Base-by-base conservation (phyloP, 2,329 filamentous ascomycete species). In the Claviceps quebecensis region DNA sequence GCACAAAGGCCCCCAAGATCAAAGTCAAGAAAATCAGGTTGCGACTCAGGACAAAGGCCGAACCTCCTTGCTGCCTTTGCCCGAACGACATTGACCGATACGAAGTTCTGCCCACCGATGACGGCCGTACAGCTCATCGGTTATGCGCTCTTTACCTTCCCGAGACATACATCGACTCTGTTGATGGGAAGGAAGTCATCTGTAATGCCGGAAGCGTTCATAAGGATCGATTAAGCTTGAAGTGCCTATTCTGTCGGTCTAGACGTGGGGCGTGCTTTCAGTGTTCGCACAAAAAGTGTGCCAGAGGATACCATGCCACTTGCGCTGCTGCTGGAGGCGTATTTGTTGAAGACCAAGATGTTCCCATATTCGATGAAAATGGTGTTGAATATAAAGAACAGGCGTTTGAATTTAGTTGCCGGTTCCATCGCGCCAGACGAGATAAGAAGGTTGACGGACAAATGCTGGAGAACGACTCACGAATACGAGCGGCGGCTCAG, bases 211-310 rank as follows among this genome's bases (percentile, higher is more conserved):
- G 79, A n/a, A 80, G 80, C 54, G 89, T 97, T 57, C 83, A 86
- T 63, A 91, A 93, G 65, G 87, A 86, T 52, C 86, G 91, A 19
- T 72, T 95, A 58, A 89, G 94, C 26, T 81, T 97, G 58, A 95
- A 95, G 67, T 98, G 93, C 66, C 81, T 95, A 55, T 95, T 87
- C 69, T 98, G 93, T 64, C 87, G 90, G 37, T 94, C 89, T 36
- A 94, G 93, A 67, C 86, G 86, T 52, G 93, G 93, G n/a, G 88
- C 88, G 16, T 96, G 91, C 69, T 94, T 98, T 70, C 91, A 97
- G 66, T 98, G 93, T 68, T 94, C 88, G 1, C 84, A 88, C 59
- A 91, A 90, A 72, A 97, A 95, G 65, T 98, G 93, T 61, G 85
- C 87, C 4, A 77, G 93, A 56, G 85, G 91, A 8, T 98, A 96